Percentiles rank a stretch among this genome's conserved stretches.
These are phyloP conservation scores for Dipteronia sinensis DNA, from an alignment of 345 rosid species.

Conservation along the genomic window DNA sequence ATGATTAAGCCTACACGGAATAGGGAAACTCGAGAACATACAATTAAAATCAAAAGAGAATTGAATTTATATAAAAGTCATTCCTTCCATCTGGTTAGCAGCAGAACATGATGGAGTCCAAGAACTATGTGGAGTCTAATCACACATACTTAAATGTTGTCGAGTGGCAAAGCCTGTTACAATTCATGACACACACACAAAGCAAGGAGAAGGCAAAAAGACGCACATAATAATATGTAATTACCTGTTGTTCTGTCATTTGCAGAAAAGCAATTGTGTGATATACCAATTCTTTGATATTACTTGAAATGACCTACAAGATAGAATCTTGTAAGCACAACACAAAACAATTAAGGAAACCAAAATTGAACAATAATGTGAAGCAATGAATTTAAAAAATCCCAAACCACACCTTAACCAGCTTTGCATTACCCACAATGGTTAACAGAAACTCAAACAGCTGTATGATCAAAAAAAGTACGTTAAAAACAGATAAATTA, in stretches of 20 bases:
- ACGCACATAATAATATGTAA: neutral
- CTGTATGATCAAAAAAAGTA: constrained; percentile 45
- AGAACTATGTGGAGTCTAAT: neutral
- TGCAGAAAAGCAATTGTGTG: constrained; percentile 81
- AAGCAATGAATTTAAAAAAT: constrained; percentile 14
- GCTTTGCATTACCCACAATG: constrained; percentile 63
- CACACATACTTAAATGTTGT: neutral
- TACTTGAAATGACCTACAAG: constrained; percentile 56
- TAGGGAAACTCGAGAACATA: neutral
- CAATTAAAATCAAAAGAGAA: neutral
- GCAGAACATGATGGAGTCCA: neutral
- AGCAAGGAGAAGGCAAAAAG: constrained; percentile 1
- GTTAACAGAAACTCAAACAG: constrained; percentile 88
- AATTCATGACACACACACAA: neutral
- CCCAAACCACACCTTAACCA: constrained; percentile 63
- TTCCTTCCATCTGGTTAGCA: neutral
- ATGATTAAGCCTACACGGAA: neutral
- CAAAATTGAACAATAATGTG: neutral
- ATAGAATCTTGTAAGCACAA: constrained; percentile 14
- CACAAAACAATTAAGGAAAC: constrained; percentile 3
- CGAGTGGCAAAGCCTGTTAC: too few species aligned
- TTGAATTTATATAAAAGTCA: neutral
- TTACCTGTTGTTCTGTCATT: constrained; percentile 88
- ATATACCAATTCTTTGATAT: constrained; percentile 75
- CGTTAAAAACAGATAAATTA: constrained; percentile 26